Conservation (phyloP, 352 stramenopile species). For the Pythium rhizo-oryzae region DNA sequence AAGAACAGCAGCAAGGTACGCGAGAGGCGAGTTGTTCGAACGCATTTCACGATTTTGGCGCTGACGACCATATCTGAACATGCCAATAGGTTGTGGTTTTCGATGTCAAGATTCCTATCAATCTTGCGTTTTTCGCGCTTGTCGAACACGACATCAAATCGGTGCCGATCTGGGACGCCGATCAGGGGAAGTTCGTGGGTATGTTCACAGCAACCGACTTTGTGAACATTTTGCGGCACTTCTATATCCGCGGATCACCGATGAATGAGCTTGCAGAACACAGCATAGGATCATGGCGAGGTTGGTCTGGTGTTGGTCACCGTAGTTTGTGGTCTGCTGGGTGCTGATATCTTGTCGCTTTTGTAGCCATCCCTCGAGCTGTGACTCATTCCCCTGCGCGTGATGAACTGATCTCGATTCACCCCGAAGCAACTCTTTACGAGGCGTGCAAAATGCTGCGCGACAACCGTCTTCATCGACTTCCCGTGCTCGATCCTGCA, state of each 20-base stretch:
- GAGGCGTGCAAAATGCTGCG: constrained; percentile 91
- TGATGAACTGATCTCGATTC: constrained; percentile 82
- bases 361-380: constrained; percentile 83
- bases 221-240: constrained; percentile 97
- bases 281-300: constrained; percentile 86
- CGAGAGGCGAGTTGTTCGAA: neutral
- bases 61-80: neutral
- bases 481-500: constrained; percentile 93
- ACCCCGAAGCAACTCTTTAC: constrained; percentile 89
- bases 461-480: constrained; percentile 89
- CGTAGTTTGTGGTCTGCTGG: neutral
- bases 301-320: constrained; percentile 30
- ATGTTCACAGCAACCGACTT: constrained; percentile 98
- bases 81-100: constrained; percentile 93
- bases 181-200: constrained; percentile 94
- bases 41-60: neutral
- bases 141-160: constrained; percentile 99
- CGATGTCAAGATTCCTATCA: constrained; percentile 98
- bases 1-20: constrained; percentile 94
- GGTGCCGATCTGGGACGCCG: constrained; percentile 96
- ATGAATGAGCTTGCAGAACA: constrained; percentile 89
- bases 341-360: neutral
- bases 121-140: constrained; percentile 98
- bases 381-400: constrained; percentile 66
- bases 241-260: constrained; percentile 90